Conservation (phyloP, 768 basidiomycete species). For the Boletus sp. region DNA sequence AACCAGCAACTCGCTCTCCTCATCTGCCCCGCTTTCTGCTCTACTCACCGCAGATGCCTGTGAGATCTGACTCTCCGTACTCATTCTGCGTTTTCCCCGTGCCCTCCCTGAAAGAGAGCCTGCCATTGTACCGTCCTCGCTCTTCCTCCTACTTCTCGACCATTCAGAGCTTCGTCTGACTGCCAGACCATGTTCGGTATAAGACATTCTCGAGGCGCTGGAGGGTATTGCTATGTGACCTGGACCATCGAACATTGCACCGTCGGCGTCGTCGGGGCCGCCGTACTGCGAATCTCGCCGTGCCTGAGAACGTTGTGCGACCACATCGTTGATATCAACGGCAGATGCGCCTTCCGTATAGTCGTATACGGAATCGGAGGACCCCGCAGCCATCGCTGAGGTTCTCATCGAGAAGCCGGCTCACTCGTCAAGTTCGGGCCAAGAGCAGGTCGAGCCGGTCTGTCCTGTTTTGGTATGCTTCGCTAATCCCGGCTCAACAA, state of each 20-base stretch:
- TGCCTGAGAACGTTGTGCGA: conserved; percentile 48
- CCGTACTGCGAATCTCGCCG: conserved; percentile 68
- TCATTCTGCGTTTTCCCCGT: conserved; percentile 40
- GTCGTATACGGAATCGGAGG: conserved; percentile 40
- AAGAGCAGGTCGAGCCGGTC: not conserved
- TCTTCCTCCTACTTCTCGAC: conserved; percentile 48
- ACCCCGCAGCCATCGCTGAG: conserved; percentile 14
- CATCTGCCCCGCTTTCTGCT: conserved; percentile 37
- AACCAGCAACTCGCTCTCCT: conserved; percentile 31
- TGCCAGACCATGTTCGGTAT: conserved; percentile 40
- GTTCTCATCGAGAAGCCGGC: not conserved
- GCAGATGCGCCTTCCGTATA: conserved; percentile 87
- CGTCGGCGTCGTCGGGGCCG: conserved; percentile 48
- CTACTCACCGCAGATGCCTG: conserved; percentile 40
- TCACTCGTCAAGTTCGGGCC: not conserved
- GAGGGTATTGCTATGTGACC: conserved; percentile 64
- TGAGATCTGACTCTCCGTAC: conserved; percentile 38
- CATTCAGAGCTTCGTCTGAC: conserved; percentile 54
- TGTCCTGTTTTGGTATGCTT: conserved; percentile 15
- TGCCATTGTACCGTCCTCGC: conserved; percentile 37
- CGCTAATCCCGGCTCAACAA: not conserved
- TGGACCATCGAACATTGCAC: conserved; percentile 76
- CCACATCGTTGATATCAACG: conserved; percentile 63
- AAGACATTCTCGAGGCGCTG: conserved; percentile 77
- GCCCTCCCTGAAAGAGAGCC: conserved; percentile 30